Base-by-base conservation (phyloP, 2,329 filamentous ascomycete genomes). In the Kalmusia sp. region DNA sequence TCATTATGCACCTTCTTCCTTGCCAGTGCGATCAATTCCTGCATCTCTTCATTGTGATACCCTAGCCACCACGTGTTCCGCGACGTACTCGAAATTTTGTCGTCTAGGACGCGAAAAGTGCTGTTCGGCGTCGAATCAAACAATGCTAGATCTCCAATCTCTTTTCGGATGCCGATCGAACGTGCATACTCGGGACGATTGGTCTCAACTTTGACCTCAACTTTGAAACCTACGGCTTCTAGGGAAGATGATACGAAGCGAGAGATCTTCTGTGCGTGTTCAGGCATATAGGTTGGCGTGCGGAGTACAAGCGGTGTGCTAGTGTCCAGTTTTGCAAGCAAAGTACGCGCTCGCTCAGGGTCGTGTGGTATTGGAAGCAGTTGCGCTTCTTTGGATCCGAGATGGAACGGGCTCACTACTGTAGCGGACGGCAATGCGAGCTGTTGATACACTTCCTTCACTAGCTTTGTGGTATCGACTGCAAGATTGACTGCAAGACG, bases 31-130 rank as follows among this genome's bases (percentile, higher is more conserved):
- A 51, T 51, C 17, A 51, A 21, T 6, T 14, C n/a, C 22, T 51
- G 37, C 2, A 44, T 22, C 17, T 44, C 30, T 3, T 44, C 39
- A 17, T 34, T 31, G 19, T 34, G 27, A 44, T 45, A 51, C 6
- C 48, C 38, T 30, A 43, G 21, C 48, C 48, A 51, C 38, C 48
- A 51, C n/a, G 39, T 44, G 25, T 37, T 43, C 17, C 22, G 25
- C 30, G 37, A 33, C n/a, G n/a, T 22, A 24, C 48, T 51, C 9
- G 48, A 51, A 11, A 51, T 37, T 30, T 51, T 51, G 39, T 51
- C 48, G 31, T 51, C 48, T 2, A 51, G 21, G 5, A 51, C 38
- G n/a, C 48, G 48, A n/a, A 51, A 51, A 7, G 48, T 51, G 38
- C 37, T 43, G 15, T 51, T 51, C 15, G 48, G 48, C 24, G 48